These are phyloP conservation scores for Borovskyia barvae DNA, from an alignment of 208 protist species.

Conservation along the genomic window DNA sequence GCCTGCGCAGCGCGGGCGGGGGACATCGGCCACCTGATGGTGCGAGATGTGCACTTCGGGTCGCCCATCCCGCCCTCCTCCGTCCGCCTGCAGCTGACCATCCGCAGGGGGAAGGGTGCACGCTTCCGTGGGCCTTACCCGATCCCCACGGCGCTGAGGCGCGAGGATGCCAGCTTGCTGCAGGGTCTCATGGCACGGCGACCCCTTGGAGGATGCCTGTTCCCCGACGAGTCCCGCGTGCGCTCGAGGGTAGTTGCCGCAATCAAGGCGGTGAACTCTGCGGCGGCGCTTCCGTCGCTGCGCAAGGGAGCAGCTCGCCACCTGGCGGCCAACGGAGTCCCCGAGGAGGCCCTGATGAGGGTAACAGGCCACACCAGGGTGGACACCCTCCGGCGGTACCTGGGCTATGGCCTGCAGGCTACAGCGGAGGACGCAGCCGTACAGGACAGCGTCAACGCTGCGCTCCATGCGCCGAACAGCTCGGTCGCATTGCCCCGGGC, in stretches of 20 bases:
- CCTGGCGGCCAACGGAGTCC: neutral
- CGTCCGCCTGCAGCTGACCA: conserved; percentile 1
- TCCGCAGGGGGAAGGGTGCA: neutral
- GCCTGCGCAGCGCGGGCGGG: neutral
- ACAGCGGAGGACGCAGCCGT: too few species aligned
- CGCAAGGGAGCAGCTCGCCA: too few species aligned
- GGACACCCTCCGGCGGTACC: too few species aligned
- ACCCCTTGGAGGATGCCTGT: neutral
- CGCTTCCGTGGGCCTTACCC: conserved; percentile 1
- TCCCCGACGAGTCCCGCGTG: neutral
- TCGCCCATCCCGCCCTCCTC: neutral
- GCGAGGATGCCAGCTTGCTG: neutral
- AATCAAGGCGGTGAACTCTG: too few species aligned
- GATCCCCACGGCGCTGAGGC: neutral
- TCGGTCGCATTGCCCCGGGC: neutral
- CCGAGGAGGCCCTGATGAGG: neutral
- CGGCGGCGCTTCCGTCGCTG: too few species aligned
- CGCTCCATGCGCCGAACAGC: neutral
- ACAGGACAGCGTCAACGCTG: too few species aligned
- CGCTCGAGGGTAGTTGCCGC: neutral
- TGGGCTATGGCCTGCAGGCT: too few species aligned
- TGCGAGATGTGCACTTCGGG: neutral
- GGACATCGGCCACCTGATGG: neutral
- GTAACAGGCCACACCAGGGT: neutral
- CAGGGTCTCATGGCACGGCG: neutral